Percentiles rank a stretch among this genome's conserved stretches.
These are phyloP conservation scores for Nicotiana undulata DNA, from an alignment of 257 asterid species.

Conservation along the genomic window DNA sequence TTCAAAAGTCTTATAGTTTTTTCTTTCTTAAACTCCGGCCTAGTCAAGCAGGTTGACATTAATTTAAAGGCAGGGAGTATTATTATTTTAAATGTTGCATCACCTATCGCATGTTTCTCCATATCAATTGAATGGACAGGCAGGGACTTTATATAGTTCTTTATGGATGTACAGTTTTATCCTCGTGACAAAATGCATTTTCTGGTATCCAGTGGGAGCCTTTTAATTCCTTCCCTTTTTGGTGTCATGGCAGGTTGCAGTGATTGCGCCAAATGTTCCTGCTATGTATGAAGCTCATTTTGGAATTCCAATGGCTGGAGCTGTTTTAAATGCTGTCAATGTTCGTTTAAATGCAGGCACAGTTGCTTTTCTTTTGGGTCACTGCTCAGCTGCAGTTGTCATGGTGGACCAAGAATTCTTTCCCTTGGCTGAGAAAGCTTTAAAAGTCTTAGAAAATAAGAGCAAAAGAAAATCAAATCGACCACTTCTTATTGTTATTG, in stretches of 20 bases:
- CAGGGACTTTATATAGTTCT: not conserved
- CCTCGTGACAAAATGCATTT: not conserved
- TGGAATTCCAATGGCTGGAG: slow-evolving; percentile 95
- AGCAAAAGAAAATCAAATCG: slow-evolving; percentile 37
- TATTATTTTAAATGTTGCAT: not conserved
- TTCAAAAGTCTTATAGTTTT: too few relatives aligned
- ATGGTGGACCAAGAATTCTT: slow-evolving; percentile 89
- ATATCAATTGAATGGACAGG: not conserved
- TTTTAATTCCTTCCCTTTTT: not conserved
- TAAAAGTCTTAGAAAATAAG: slow-evolving; percentile 39
- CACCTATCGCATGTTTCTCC: not conserved
- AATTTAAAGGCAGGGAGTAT: too few relatives aligned
- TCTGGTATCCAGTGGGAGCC: not conserved
- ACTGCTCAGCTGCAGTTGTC: slow-evolving; percentile 59
- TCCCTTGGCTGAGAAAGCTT: slow-evolving; percentile 67
- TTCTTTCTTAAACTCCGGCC: too few relatives aligned
- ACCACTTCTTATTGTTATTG: slow-evolving; percentile 62
- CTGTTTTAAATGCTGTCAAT: slow-evolving; percentile 83
- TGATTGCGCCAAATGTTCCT: slow-evolving; percentile 88
- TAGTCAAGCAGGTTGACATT: too few relatives aligned
- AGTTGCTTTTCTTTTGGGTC: slow-evolving; percentile 72
- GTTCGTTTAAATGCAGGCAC: slow-evolving; percentile 79
- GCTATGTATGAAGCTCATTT: slow-evolving; percentile 88
- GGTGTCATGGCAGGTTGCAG: slow-evolving; percentile 60
- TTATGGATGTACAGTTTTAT: not conserved